A percentile compares a stretch with the other conserved stretches of the same genome.
Evolutionary conservation across 106 monocot genomes (phyloP).

Genomic region (Dioscorea zingiberensis): DNA sequence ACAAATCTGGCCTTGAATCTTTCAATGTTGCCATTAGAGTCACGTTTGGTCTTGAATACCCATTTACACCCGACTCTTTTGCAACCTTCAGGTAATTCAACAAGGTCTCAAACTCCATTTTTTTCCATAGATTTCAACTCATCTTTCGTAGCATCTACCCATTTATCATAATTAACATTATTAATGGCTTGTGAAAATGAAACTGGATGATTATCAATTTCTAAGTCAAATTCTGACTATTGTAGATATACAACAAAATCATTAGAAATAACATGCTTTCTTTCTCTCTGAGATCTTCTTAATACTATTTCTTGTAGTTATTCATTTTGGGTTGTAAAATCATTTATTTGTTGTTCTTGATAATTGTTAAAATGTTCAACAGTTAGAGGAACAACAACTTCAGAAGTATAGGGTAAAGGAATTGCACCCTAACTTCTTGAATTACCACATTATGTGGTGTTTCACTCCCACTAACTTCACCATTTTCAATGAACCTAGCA

Average conservation of each 20-base stretch:
- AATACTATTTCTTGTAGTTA: not conserved
- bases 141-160: not conserved
- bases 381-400: not conserved
- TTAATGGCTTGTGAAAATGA: constrained; percentile 10
- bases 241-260: not conserved
- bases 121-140: not conserved
- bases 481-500: not conserved
- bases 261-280: not conserved
- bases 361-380: not conserved
- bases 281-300: too few relatives aligned
- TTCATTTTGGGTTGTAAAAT: not conserved
- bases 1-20: not conserved
- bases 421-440: not conserved
- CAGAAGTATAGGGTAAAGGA: not conserved
- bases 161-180: not conserved
- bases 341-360: not conserved
- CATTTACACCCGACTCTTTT: too few relatives aligned
- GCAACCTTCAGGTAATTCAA: not conserved
- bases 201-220: not conserved
- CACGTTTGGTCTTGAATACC: not conserved
- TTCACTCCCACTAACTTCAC: constrained; percentile 7
- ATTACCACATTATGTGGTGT: not conserved
- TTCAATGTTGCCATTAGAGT: not conserved
- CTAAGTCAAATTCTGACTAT: not conserved
- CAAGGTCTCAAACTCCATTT: not conserved